Conservation (phyloP, 257 asterid species). For the Nicotiana paniculata region DNA sequence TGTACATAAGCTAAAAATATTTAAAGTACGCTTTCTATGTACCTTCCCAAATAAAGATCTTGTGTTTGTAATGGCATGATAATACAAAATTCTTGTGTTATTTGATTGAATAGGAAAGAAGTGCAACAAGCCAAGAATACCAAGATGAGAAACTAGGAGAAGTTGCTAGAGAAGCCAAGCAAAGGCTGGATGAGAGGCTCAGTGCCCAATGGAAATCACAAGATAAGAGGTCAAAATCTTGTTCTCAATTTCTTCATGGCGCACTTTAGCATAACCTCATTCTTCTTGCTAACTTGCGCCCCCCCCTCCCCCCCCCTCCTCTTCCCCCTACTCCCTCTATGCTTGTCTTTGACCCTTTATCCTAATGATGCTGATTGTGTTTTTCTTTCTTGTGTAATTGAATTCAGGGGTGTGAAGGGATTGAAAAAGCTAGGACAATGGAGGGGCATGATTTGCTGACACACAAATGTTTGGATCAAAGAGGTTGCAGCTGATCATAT, state of each 20-base stretch:
- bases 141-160: conserved; percentile 22
- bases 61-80: background rate
- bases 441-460: background rate
- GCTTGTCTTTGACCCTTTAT: background rate
- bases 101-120: conserved; percentile 26
- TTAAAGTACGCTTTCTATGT: background rate
- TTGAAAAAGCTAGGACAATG: background rate
- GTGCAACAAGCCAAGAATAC: conserved; percentile 12
- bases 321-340: background rate
- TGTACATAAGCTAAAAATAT: background rate
- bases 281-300: too few relatives aligned
- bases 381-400: background rate
- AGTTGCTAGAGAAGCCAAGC: conserved; percentile 42
- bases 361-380: background rate
- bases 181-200: conserved; percentile 52
- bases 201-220: conserved; percentile 30
- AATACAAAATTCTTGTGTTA: background rate
- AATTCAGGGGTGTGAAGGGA: background rate
- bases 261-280: background rate
- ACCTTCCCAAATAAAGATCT: background rate
- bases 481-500: conserved; percentile 37
- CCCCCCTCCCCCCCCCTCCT: background rate
- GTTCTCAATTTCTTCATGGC: background rate
- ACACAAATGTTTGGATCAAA: conserved; percentile 20
- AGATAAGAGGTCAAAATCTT: conserved; percentile 21